Conservation (phyloP, 352 stramenopile genomes). For the Ophiocytium majus region DNA sequence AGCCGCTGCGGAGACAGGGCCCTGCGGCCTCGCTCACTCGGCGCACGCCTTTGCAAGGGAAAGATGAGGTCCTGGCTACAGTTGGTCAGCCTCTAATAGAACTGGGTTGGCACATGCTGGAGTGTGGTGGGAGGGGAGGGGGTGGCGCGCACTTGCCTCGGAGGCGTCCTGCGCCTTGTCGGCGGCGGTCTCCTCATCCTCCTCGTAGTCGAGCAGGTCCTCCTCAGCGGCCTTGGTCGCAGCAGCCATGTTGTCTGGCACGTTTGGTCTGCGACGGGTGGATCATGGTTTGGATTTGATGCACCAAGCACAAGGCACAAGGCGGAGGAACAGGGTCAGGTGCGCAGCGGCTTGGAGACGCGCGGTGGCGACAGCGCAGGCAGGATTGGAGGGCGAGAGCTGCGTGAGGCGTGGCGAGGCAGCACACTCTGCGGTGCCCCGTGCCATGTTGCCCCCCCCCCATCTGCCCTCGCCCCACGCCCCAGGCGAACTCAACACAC, state of each 20-base stretch:
- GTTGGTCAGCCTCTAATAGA: too few relatives aligned
- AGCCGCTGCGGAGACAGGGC: not conserved
- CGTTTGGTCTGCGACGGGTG: not conserved
- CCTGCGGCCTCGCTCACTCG: not conserved
- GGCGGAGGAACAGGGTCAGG: not conserved
- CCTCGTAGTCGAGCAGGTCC: constrained; percentile 56
- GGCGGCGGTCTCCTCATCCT: constrained; percentile 49
- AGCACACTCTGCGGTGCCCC: too few relatives aligned
- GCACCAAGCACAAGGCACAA: not conserved
- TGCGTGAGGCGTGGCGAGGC: not conserved
- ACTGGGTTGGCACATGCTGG: not conserved
- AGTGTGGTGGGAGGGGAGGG: not conserved
- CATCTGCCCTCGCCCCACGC: not conserved
- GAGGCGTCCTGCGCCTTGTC: constrained; percentile 29
- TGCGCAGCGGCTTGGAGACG: not conserved
- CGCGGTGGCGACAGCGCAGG: not conserved
- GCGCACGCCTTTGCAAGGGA: not conserved
- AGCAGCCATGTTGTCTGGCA: constrained; percentile 24
- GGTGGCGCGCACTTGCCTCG: not conserved
- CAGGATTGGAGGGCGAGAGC: not conserved
- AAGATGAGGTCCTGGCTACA: not conserved
- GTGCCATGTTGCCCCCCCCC: not conserved
- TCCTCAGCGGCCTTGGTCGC: constrained; percentile 42
- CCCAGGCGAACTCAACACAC: too few relatives aligned
- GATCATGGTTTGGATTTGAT: too few relatives aligned